phyloP scores from a whole-genome alignment of 768 basidiomycete genomes.

The Galerina sulciceps region DNA sequence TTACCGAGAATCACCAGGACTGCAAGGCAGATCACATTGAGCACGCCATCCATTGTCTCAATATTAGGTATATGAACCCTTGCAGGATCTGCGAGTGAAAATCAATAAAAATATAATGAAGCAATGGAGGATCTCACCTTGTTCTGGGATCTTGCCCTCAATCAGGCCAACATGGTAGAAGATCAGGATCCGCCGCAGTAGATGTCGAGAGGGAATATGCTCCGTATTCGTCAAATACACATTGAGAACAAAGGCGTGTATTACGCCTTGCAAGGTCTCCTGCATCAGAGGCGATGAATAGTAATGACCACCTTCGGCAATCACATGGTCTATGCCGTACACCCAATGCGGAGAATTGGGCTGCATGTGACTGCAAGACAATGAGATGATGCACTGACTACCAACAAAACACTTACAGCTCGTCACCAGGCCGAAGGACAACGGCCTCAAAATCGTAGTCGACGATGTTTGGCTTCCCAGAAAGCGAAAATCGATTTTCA shows the following conservation, averaged over 20 bases:
- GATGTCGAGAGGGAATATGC: neutral
- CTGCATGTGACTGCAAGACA: neutral
- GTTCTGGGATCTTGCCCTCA: neutral
- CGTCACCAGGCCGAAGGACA: neutral
- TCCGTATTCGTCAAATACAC: neutral
- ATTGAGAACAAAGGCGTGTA: neutral
- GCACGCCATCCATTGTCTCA: neutral
- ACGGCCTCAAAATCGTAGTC: neutral
- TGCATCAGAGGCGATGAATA: neutral
- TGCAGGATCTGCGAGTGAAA: neutral
- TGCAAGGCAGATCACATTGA: constrained; percentile 5
- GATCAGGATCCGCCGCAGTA: neutral
- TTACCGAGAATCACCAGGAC: constrained; percentile 6
- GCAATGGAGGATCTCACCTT: neutral
- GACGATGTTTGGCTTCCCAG: too few relatives aligned
- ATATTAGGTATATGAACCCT: neutral
- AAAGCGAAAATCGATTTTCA: neutral
- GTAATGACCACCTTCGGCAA: neutral
- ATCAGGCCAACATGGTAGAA: neutral
- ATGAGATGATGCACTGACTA: neutral
- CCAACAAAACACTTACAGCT: neutral
- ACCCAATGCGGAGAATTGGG: neutral
- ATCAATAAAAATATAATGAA: too few relatives aligned
- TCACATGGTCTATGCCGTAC: neutral
- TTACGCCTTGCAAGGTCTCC: neutral